Base-by-base conservation (phyloP, 805 yeast genomes). In the Yarrowia porcina region DNA sequence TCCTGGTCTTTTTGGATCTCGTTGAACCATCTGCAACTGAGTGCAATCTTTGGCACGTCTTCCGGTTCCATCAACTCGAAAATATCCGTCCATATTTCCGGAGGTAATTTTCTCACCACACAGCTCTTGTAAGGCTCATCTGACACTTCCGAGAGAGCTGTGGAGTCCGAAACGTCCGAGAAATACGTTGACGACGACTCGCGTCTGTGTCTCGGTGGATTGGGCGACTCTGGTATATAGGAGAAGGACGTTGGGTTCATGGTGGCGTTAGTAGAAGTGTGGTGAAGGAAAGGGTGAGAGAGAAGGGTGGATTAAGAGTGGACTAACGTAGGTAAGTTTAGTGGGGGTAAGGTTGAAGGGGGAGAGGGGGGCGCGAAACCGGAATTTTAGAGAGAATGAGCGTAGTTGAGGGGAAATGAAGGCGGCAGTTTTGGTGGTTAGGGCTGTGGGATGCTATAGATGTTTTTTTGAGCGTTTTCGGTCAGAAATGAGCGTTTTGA, bases 211-310 rank as follows among this genome's bases (percentile, higher is more conserved):
- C 59, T 27, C 9, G 32, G 17, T 1, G 27, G 17, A 18, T 21
- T 35, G 1, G 59, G 44, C 42, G 59, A 52, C 13, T 35, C 28
- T 20, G 56, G 56, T 2, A 33, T 32, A 42, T 52, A 36, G 5
- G 59, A 52, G 28, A 52, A 52, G 15, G 44, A 35, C 25, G 59
- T 23, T 7, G 59, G 59, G 20, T 52, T 33, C 59, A 52, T 52
- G 5, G 25, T n/a, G 36, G n/a, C n/a, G n/a, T n/a, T n/a, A n/a
- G n/a, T n/a, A 9, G 27, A 25, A 21, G 2, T 7, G 35, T 7
- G 35, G 38, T 17, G 28, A 8, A 25, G 28, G 17, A 20, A 4
- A n/a, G 10, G 45, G 17, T 21, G 4, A 20, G 38, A 27, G 2
- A 30, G 54, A 32, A 23, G 27, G 11, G 27, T 20, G 27, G 17